phyloP scores from a whole-genome alignment of 2,329 filamentous ascomycete species.

The Aspergillus sergii region DNA sequence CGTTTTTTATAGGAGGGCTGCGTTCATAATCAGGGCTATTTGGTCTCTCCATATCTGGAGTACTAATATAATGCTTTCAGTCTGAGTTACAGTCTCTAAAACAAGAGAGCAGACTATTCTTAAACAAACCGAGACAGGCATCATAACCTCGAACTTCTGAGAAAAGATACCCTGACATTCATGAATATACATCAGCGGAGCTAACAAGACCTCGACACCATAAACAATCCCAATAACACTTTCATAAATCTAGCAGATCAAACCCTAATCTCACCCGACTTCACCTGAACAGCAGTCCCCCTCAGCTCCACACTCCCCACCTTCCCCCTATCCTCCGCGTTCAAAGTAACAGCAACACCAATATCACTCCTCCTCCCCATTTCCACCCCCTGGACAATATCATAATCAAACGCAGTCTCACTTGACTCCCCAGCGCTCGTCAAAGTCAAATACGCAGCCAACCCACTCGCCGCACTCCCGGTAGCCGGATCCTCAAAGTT shows the following conservation, averaged over 20 bases:
- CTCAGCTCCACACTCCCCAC: constrained; percentile 39
- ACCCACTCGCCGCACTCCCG: constrained; percentile 63
- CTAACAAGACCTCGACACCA: no score
- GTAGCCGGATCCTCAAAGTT: constrained; percentile 37
- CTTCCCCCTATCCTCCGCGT: constrained; percentile 16
- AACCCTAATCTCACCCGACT: background rate
- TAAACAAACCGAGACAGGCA: no score
- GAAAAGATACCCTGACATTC: no score
- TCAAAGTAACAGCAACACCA: constrained; percentile 32
- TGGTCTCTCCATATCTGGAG: no score
- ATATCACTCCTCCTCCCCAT: constrained; percentile 59
- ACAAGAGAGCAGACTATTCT: no score
- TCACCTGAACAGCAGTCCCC: constrained; percentile 37
- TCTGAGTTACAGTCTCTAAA: no score
- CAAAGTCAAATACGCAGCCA: constrained; percentile 58
- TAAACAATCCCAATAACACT: no score
- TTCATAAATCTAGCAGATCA: background rate
- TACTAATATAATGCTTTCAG: no score
- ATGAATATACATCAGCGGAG: no score
- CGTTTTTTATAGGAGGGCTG: no score
- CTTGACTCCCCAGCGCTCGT: constrained; percentile 32
- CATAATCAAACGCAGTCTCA: constrained; percentile 43
- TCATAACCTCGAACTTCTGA: no score
- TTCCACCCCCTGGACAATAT: constrained; percentile 67
- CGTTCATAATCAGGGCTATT: no score